Base-by-base conservation (phyloP, 2,329 filamentous ascomycete species). In the Endoconidiophora laricicola region DNA sequence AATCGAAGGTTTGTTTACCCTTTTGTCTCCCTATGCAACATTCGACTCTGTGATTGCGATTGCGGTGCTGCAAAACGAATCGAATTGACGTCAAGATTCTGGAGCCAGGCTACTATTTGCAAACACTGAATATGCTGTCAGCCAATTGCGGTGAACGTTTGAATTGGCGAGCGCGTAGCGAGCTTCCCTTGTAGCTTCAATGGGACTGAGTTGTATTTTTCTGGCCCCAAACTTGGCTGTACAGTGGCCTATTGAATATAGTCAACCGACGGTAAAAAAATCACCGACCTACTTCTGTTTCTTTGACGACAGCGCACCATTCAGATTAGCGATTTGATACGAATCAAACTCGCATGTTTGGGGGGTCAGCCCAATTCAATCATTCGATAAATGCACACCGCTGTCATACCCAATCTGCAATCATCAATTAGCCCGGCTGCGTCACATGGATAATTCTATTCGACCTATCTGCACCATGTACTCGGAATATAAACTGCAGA, bases 1-100 rank as follows among this genome's bases (percentile, higher is more conserved):
- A 61, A 96, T 98, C 63, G 91, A 98, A 84, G 91, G 91, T 88
- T 67, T 59, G 74, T 66, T 38, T 39, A 47, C 42, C 18, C 20
- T 12, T 20, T 6, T 24, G 12, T 18, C 39, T 42, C 9, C 39
- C 22, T 10, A 22, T 43, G n/a, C 52, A 22, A 24, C 6, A 40
- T 40, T 24, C 20, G 36, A 5, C 6, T 22, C 22, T 29, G 6
- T 29, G 6, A 44, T 44, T 44, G 7, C 26, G 26, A 7, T 29
- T 29, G 26, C 2, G 10, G 26, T 10, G 6, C 10, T 29, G 5
- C 3, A 29, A 2, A 29, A 10, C 12, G 24, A 44, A 46, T 36
- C 44, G 33, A 33, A 16, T 36, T 2, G 38, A n/a, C 33, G 33
- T 18, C 16, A 18, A 18, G 16, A 1, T 18, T 18, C 16, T 18